Evolutionary conservation across 257 asterid species (phyloP).

Genomic region (Oldenlandia corymbosa): DNA sequence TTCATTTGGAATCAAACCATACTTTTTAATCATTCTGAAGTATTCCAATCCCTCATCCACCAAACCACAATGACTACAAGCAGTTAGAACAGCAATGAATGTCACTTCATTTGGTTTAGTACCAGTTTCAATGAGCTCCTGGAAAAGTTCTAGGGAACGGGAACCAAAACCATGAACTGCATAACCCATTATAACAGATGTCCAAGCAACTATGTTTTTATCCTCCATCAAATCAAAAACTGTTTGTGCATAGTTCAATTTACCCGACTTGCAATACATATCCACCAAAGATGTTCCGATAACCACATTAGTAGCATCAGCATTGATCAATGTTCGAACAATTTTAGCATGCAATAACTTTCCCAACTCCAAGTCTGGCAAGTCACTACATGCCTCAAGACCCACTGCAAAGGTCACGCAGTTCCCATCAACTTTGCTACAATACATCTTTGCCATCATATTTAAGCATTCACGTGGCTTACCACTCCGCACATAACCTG

Average conservation of each 20-base stretch:
- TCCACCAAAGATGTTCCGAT: slow-evolving; percentile 43
- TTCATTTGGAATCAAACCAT: slow-evolving; percentile 23
- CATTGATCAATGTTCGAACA: slow-evolving; percentile 20
- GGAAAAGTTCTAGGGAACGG: slow-evolving; percentile 28
- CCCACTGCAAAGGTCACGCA: slow-evolving; percentile 37
- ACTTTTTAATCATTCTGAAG: slow-evolving; percentile 30
- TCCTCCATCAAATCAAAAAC: slow-evolving; percentile 32
- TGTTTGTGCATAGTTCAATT: slow-evolving; percentile 22
- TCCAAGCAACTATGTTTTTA: slow-evolving; percentile 38
- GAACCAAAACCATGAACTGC: slow-evolving; percentile 34
- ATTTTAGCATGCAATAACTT: slow-evolving; percentile 36
- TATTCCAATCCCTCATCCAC: slow-evolving; percentile 33
- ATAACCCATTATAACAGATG: slow-evolving; percentile 29
- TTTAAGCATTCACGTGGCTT: slow-evolving; percentile 25
- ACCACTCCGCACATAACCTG: slow-evolving; percentile 29
- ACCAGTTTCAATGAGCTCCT: slow-evolving; percentile 27
- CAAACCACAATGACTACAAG: slow-evolving; percentile 39
- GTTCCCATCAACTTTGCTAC: slow-evolving; percentile 22
- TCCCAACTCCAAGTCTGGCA: slow-evolving; percentile 36
- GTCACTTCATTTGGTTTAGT: slow-evolving; percentile 36
- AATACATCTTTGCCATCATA: slow-evolving; percentile 29
- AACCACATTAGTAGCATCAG: slow-evolving; percentile 22
- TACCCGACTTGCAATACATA: slow-evolving; percentile 40
- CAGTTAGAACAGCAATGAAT: slow-evolving; percentile 32
- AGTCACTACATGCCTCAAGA: slow-evolving; percentile 33